Conservation (phyloP, 495 filamentous ascomycete species). For the Thermochaetoides thermophila region DNA sequence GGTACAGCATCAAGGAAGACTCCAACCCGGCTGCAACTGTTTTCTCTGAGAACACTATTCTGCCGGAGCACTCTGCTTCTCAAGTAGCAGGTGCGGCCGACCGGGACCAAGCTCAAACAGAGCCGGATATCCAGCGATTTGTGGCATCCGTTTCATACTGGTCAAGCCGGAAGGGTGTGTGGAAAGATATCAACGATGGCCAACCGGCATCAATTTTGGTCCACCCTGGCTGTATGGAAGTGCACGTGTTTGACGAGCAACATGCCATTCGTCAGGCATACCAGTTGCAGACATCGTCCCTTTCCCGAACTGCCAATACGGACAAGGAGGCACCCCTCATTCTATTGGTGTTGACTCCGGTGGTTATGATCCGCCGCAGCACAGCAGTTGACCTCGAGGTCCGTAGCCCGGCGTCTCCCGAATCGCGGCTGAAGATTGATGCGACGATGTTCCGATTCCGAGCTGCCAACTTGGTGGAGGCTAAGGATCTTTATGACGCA, state of each 20-base stretch:
- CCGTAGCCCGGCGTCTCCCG: slow-evolving; percentile 63
- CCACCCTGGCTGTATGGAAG: slow-evolving; percentile 75
- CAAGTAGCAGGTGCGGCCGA: slow-evolving; percentile 47
- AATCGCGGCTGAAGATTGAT: slow-evolving; percentile 63
- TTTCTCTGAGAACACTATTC: slow-evolving; percentile 37
- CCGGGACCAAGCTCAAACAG: slow-evolving; percentile 35
- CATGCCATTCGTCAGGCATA: slow-evolving; percentile 23
- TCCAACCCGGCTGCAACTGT: slow-evolving; percentile 8
- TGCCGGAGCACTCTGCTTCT: slow-evolving; percentile 64
- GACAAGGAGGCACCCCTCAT: slow-evolving; percentile 46
- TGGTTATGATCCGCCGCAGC: slow-evolving; percentile 74
- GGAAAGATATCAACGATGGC: slow-evolving; percentile 62
- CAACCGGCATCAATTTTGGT: slow-evolving; percentile 55
- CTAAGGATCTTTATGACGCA: slow-evolving; percentile 61
- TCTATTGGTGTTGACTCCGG: slow-evolving; percentile 69
- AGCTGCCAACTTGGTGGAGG: slow-evolving; percentile 61
- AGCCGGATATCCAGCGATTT: slow-evolving; percentile 39
- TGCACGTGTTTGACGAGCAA: slow-evolving; percentile 47
- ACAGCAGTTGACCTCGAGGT: slow-evolving; percentile 91
- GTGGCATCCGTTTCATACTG: slow-evolving; percentile 74
- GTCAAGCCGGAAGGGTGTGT: slow-evolving; percentile 59
- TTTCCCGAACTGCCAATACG: slow-evolving; percentile 23
- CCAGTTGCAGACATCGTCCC: slow-evolving; percentile 25
- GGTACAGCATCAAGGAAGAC: slow-evolving; percentile 33
- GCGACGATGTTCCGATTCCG: slow-evolving; percentile 50